Conservation (phyloP, 148 eudicot genomes). For the Rhododendron kiyosumense region DNA sequence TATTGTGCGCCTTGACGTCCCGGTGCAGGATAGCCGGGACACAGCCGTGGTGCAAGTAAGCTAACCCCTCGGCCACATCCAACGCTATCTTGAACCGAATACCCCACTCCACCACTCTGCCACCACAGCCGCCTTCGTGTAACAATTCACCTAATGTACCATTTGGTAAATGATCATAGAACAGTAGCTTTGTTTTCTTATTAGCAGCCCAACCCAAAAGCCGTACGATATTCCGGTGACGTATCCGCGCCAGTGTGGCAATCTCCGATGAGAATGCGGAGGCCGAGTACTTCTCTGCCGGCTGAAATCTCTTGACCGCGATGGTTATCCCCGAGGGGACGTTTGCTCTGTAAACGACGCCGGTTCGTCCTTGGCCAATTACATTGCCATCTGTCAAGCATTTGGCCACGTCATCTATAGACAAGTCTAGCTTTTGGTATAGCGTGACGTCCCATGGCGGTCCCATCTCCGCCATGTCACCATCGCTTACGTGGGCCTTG, state of each 20-base stretch:
- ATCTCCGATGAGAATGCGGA: conserved; percentile 77
- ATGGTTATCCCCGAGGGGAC: conserved; percentile 36
- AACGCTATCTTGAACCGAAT: conserved; percentile 71
- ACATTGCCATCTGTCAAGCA: conserved; percentile 48
- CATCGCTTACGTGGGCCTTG: conserved; percentile 17
- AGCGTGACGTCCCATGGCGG: conserved; percentile 91
- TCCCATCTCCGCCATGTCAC: conserved; percentile 55
- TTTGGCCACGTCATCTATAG: conserved; percentile 61
- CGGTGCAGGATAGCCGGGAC: conserved; percentile 79
- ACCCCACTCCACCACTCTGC: conserved; percentile 56
- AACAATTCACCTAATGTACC: conserved; percentile 65
- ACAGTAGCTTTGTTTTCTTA: conserved; percentile 57
- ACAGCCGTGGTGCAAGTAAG: conserved; percentile 87
- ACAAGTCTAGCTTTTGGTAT: conserved; percentile 77
- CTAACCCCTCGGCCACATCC: conserved; percentile 82
- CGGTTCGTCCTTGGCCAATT: conserved; percentile 67
- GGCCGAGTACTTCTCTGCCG: conserved; percentile 48
- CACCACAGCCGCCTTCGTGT: conserved; percentile 36
- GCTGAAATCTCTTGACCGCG: conserved; percentile 65
- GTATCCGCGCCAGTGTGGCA: conserved; percentile 61
- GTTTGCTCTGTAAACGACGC: conserved; percentile 49
- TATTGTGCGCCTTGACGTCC: conserved; percentile 81
- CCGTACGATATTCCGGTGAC: conserved; percentile 77
- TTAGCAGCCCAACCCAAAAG: conserved; percentile 82
- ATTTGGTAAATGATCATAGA: conserved; percentile 67